A percentile compares a stretch with the other conserved stretches of the same genome.
phyloP scores from a whole-genome alignment of 495 filamentous ascomycete genomes.

The Penicillium steckii region DNA sequence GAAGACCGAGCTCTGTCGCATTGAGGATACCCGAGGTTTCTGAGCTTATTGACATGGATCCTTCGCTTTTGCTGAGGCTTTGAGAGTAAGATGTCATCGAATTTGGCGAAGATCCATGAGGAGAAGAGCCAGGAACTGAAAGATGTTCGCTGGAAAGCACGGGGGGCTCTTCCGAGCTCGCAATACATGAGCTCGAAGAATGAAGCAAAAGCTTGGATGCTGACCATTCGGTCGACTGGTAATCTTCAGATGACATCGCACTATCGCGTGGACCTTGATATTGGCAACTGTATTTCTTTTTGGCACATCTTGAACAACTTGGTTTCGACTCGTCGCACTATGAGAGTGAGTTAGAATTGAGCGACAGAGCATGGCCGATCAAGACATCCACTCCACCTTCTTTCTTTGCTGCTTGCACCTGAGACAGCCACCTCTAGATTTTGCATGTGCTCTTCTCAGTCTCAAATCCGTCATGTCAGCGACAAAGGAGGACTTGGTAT shows the following conservation, averaged over 20 bases:
- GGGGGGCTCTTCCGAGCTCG: neutral
- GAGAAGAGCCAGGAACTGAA: constrained; percentile 6
- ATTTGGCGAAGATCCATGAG: neutral
- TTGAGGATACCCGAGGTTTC: constrained; percentile 13
- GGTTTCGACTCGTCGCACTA: constrained; percentile 28
- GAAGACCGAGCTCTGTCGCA: constrained; percentile 31
- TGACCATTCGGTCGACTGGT: neutral
- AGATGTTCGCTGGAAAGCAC: constrained; percentile 4
- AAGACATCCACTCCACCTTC: too few species aligned
- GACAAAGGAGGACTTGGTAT: neutral
- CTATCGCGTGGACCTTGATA: constrained; percentile 10
- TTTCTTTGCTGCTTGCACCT: constrained; percentile 37
- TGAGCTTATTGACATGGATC: neutral
- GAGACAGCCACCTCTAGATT: constrained; percentile 35
- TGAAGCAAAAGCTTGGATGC: neutral
- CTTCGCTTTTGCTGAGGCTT: neutral
- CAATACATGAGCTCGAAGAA: neutral
- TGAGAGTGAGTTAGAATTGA: constrained; percentile 8
- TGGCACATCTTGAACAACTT: constrained; percentile 26
- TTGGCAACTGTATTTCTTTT: constrained; percentile 16
- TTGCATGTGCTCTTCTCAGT: constrained; percentile 30
- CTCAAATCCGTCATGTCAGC: constrained; percentile 11
- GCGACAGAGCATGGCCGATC: too few species aligned
- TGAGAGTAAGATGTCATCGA: constrained; percentile 2
- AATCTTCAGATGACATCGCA: neutral